A percentile compares a stretch with the other conserved stretches of the same genome.
These are phyloP conservation scores for Boletus vinaceobasis DNA, from an alignment of 768 basidiomycete genomes.

Conservation along the genomic window DNA sequence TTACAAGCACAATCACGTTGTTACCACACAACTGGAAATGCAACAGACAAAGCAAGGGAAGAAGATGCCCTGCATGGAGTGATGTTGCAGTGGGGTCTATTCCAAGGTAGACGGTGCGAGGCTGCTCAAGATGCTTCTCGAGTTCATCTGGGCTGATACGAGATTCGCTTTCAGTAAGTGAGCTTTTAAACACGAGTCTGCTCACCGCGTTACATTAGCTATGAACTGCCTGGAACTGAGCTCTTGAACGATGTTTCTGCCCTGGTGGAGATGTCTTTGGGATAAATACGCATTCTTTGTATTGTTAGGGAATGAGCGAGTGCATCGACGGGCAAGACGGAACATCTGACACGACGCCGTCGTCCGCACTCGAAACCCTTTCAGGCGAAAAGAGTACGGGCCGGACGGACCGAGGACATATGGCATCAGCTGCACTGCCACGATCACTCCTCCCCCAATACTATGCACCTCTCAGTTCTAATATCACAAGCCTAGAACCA, in stretches of 20 bases:
- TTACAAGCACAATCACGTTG: slow-evolving; percentile 75
- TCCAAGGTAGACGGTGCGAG: slow-evolving; percentile 74
- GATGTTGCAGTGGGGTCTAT: slow-evolving; percentile 90
- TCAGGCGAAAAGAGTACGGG: not conserved
- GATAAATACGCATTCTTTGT: not conserved
- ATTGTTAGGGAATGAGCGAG: slow-evolving; percentile 1
- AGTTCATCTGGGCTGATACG: slow-evolving; percentile 41
- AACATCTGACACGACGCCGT: slow-evolving; percentile 17
- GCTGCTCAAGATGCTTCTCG: slow-evolving; percentile 31
- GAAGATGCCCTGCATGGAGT: slow-evolving; percentile 90
- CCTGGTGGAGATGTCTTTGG: slow-evolving; percentile 16
- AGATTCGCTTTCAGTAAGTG: slow-evolving; percentile 1
- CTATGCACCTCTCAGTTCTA: too few relatives aligned
- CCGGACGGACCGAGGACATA: slow-evolving; percentile 19
- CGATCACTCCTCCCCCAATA: not conserved
- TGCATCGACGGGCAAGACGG: slow-evolving; percentile 17
- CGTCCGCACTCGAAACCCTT: not conserved
- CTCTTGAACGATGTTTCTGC: slow-evolving; percentile 31
- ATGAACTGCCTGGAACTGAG: slow-evolving; percentile 32
- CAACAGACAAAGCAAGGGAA: slow-evolving; percentile 81
- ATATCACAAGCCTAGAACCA: too few relatives aligned
- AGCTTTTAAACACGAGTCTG: not conserved
- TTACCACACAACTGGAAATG: slow-evolving; percentile 91
- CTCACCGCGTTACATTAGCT: slow-evolving; percentile 37
- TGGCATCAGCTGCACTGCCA: slow-evolving; percentile 10